These are phyloP conservation scores for Botryococcus braunii DNA, from an alignment of 163 green algal genomes.

Conservation along the genomic window DNA sequence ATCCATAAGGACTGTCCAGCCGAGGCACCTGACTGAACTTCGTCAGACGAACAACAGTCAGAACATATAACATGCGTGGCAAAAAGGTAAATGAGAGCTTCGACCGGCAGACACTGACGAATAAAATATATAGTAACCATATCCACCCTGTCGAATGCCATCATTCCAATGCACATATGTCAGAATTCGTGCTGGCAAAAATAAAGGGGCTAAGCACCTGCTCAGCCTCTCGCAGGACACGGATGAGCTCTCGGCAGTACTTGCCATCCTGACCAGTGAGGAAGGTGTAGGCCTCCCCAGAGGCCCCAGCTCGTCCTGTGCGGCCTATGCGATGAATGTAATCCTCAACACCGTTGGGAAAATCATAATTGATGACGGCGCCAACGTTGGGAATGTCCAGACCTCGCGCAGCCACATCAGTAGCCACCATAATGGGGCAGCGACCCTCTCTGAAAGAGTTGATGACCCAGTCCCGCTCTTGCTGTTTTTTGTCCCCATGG, in stretches of 20 bases:
- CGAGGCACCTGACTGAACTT: too few species aligned
- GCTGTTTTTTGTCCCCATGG: constrained; percentile 96
- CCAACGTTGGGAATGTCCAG: constrained; percentile 85
- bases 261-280: constrained; percentile 15
- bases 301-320: constrained; percentile 83
- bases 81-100: too few species aligned
- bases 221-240: constrained; percentile 58
- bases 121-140: too few species aligned
- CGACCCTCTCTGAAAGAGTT: constrained; percentile 58
- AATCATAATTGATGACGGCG: constrained; percentile 93
- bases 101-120: too few species aligned
- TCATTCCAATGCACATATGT: neutral
- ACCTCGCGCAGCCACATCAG: constrained; percentile 88
- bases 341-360: constrained; percentile 62
- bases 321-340: constrained; percentile 97
- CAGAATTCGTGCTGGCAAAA: constrained; percentile 1
- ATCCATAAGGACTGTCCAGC: too few species aligned
- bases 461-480: constrained; percentile 92
- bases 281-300: constrained; percentile 76
- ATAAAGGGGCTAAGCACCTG: constrained; percentile 30
- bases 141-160: too few species aligned
- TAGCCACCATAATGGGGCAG: constrained; percentile 86
- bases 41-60: too few species aligned
- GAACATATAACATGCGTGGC: too few species aligned
- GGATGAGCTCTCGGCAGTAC: constrained; percentile 54